phyloP scores from a whole-genome alignment of 306 rosid species.

The Vigna radiata region DNA sequence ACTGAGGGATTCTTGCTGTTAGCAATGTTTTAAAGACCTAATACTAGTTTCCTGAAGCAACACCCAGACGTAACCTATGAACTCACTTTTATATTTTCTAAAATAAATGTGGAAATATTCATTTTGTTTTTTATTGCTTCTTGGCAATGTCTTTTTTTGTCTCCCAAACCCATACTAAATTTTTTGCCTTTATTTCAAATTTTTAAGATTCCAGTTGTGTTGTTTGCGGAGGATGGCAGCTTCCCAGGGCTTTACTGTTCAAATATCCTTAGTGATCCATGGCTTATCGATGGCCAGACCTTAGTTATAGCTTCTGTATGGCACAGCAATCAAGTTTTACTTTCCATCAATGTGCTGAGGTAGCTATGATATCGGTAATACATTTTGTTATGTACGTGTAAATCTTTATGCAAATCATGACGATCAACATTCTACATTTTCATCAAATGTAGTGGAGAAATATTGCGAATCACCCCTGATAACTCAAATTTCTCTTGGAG shows the following conservation, averaged over 20 bases:
- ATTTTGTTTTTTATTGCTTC: constrained; percentile 19
- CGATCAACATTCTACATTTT: constrained; percentile 38
- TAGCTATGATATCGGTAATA: constrained; percentile 38
- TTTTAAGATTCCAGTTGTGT: constrained; percentile 82
- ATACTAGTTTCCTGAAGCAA: constrained; percentile 17
- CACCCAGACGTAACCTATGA: constrained; percentile 10
- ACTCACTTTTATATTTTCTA: constrained; percentile 2
- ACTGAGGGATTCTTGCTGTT: constrained; percentile 8
- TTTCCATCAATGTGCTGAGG: constrained; percentile 86
- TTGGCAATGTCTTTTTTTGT: not conserved
- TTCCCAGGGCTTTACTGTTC: constrained; percentile 92
- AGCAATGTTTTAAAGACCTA: constrained; percentile 24
- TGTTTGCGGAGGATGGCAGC: constrained; percentile 73
- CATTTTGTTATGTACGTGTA: constrained; percentile 33
- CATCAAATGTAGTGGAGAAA: constrained; percentile 68
- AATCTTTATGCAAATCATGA: constrained; percentile 20
- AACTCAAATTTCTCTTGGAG: constrained; percentile 82
- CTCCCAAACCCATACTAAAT: constrained; percentile 6
- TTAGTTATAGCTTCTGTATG: constrained; percentile 75
- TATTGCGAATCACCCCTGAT: constrained; percentile 66
- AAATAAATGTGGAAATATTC: not conserved
- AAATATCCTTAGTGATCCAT: constrained; percentile 64
- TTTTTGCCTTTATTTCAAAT: constrained; percentile 24
- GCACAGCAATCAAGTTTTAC: constrained; percentile 79
- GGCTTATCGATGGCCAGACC: constrained; percentile 93